Conservation (phyloP, 768 basidiomycete species). For the Kondoa malvinella region DNA sequence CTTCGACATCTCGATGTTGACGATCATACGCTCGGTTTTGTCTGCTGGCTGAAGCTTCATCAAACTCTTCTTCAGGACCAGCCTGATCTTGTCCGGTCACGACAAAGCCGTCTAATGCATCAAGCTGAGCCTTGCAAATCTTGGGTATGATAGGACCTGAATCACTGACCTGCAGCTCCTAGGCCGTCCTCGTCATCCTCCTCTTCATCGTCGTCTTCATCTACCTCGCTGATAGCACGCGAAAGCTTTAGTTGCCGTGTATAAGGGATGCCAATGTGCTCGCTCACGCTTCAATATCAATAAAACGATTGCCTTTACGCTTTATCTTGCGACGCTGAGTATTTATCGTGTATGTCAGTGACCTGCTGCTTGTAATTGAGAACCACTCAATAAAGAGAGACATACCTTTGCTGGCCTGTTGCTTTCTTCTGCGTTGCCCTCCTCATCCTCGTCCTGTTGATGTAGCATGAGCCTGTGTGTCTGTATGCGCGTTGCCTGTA, state of each 20-base stretch:
- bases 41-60: neutral
- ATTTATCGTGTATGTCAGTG: neutral
- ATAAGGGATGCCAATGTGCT: slow-evolving; percentile 46
- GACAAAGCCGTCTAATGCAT: slow-evolving; percentile 33
- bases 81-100: slow-evolving; percentile 21
- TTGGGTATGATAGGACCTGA: neutral
- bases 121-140: neutral
- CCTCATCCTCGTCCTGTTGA: slow-evolving; percentile 39
- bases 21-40: slow-evolving; percentile 45
- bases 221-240: slow-evolving; percentile 89
- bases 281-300: slow-evolving; percentile 9
- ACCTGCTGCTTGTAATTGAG: neutral
- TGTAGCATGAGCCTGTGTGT: slow-evolving; percentile 41
- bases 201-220: slow-evolving; percentile 85
- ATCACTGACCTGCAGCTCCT: slow-evolving; percentile 29
- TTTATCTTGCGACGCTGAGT: neutral
- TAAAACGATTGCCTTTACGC: slow-evolving; percentile 3
- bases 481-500: slow-evolving; percentile 45
- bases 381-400: neutral
- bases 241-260: slow-evolving; percentile 56
- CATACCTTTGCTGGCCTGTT: neutral
- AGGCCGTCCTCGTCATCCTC: slow-evolving; percentile 37
- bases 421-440: slow-evolving; percentile 43
- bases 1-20: slow-evolving; percentile 83
- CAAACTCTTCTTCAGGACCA: neutral